Evolutionary conservation across 768 basidiomycete species (phyloP), one percentile per base, ranked within the genome.

Genomic region (Agrocybe pediades): DNA sequence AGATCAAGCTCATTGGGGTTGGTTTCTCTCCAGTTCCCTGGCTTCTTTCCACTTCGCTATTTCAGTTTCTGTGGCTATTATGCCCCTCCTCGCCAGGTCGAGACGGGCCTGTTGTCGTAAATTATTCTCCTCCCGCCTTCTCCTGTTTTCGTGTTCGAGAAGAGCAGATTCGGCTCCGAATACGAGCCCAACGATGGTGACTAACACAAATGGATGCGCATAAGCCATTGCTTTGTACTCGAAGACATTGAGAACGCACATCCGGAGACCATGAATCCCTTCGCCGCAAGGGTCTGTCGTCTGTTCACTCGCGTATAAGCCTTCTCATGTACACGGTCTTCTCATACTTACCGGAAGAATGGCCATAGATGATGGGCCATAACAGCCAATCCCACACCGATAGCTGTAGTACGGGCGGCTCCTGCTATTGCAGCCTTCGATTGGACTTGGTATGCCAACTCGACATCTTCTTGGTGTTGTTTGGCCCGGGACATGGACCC

Each of bases 31-130:
- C 24, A 43, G 39, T 41, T 41, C 57, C 41, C 59, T 67, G 25
- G 67, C 68, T 51, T 74, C 80, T 65, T 81, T 87, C 92, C 92
- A 95, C 66, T 83, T 85, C 26, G 83, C 76, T 26, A 95, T 94
- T 57, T 89, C 91, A 8, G 88, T 84, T 68, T 95, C 92, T 6
- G 92, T 93, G 2, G 84, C 83, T 49, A 95, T 80, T 41, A 89
- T 73, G 21, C 92, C 92, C 55, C 82, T 82, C 33, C 83, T 78
- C 16, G 87, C 84, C 43, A 95, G 79, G 51, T 91, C 90, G 27
- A 86, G 74, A 39, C 88, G 78, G 9, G 92, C 92, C 66, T 90
- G 78, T 47, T 82, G 78, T 30, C 92, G 84, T 33, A 94, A 70
- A 13, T 76, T 70, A 57, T 87, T 84, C 65, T 95, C 91, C 51